Evolutionary conservation across 495 filamentous ascomycete species (phyloP), one percentile per base, ranked within the genome.

Genomic region (Friedmanniomyces simplex): DNA sequence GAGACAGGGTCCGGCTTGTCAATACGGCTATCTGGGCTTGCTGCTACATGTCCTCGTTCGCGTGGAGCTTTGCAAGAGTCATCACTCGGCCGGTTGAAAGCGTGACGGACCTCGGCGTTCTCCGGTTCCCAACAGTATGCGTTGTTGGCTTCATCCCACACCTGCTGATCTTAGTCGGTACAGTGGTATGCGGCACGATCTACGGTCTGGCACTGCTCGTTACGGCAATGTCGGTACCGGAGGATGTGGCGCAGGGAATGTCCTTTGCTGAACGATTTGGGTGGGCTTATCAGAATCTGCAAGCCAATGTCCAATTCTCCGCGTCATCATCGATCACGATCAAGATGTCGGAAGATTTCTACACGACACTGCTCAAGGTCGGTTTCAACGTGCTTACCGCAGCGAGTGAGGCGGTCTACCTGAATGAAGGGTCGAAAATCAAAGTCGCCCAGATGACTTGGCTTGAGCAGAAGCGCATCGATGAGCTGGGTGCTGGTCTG

Each of bases 141-240:
- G 88, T 97, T 47, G 83, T 98, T 42, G 90, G 91, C 0, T 95
- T 96, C 65, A 87, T 97, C 43, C 93, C 93, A 0, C 94, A 98
- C 66, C 70, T 97, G 1, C 73, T 95, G 16, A 85, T 97, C 22
- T 68, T 96, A 1, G 60, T 77, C 2, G 94, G 91, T 0, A 95
- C 96, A 36, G 49, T 80, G 16, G 69, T 82, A 13, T 97, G 93
- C 66, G 74, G 74, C 1, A 55, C 68, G 8, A 91, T 98, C 32
- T 98, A 97, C 64, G 68, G 65, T 0, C 57, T 95, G 5, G 90
- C 91, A 0, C 69, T 97, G 18, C 30, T 82, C 0, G 75, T 96
- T 5, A 89, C 89, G 0, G 84, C 87, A 1, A 68, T 93, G 41
- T 85, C 87, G 4, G 76, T 84, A 0, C 80, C 83, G 20, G 41